Evolutionary conservation across 2,329 filamentous ascomycete species (phyloP).

Genomic region (Dendryphion nanum): DNA sequence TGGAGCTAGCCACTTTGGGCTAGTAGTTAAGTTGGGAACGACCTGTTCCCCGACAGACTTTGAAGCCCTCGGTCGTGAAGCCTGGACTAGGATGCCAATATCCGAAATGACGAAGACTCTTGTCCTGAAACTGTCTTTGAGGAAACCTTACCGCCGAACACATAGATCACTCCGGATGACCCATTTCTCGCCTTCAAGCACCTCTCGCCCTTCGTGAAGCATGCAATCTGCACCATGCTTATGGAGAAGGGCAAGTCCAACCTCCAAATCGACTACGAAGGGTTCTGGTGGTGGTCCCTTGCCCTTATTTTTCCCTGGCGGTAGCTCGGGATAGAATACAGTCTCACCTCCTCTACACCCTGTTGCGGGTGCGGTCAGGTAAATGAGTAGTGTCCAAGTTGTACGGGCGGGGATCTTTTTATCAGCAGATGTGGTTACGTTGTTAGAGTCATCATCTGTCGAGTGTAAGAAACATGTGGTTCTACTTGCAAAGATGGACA

Average conservation of each 20-base stretch:
- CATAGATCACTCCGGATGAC: slow-evolving; percentile 82
- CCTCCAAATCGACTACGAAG: slow-evolving; percentile 71
- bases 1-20: too few species aligned
- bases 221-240: slow-evolving; percentile 88
- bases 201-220: slow-evolving; percentile 82
- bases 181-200: slow-evolving; percentile 83
- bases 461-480: neutral
- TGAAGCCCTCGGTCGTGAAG: too few species aligned
- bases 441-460: slow-evolving; percentile 83
- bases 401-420: slow-evolving; percentile 60
- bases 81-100: too few species aligned
- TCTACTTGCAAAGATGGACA: slow-evolving; percentile 35
- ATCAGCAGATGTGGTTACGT: slow-evolving; percentile 54
- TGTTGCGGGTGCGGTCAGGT: slow-evolving; percentile 72
- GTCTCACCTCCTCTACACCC: slow-evolving; percentile 85
- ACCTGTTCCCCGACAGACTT: too few species aligned
- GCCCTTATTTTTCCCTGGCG: slow-evolving; percentile 44
- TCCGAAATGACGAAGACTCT: too few species aligned
- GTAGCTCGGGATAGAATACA: slow-evolving; percentile 75
- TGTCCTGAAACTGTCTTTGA: too few species aligned
- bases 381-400: slow-evolving; percentile 89
- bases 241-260: slow-evolving; percentile 83
- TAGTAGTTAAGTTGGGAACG: too few species aligned
- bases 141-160: slow-evolving; percentile 57
- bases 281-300: slow-evolving; percentile 53